phyloP scores from a whole-genome alignment of 805 yeast genomes.

The Wickerhamomyces bovis region DNA sequence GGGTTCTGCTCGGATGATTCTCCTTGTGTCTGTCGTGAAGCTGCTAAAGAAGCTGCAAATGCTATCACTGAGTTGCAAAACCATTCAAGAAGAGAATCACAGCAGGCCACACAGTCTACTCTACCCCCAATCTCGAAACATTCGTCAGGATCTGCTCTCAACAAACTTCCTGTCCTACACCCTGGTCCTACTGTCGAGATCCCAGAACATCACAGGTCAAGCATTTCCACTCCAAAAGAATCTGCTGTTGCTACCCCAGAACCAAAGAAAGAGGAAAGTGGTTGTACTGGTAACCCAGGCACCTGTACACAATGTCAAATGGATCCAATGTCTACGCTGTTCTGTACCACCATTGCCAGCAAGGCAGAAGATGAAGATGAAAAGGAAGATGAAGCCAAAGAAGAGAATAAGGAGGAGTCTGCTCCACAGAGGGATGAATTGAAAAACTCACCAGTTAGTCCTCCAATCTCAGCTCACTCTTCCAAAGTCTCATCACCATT shows the following conservation, averaged over 20 bases:
- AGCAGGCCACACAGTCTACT: constrained; percentile 14
- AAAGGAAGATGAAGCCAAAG: background rate
- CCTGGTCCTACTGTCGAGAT: constrained; percentile 60
- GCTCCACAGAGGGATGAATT: background rate
- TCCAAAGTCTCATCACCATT: constrained; percentile 25
- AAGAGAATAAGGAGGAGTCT: constrained; percentile 5
- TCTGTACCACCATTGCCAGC: constrained; percentile 80
- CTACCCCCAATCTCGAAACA: constrained; percentile 36
- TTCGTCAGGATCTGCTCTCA: constrained; percentile 25
- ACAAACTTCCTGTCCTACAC: constrained; percentile 51
- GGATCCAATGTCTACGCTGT: constrained; percentile 84
- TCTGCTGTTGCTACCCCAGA: constrained; percentile 1
- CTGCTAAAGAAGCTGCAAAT: constrained; percentile 38
- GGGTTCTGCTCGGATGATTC: constrained; percentile 93
- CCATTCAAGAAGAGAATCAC: constrained; percentile 18
- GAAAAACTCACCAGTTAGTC: constrained; percentile 24
- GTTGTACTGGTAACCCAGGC: constrained; percentile 86
- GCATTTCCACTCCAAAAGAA: constrained; percentile 20
- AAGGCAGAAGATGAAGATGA: constrained; percentile 22
- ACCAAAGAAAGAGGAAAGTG: constrained; percentile 19
- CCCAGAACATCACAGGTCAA: constrained; percentile 26
- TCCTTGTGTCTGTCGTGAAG: constrained; percentile 88
- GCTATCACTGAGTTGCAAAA: constrained; percentile 25
- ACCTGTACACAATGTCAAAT: constrained; percentile 75
- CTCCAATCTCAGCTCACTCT: constrained; percentile 21